Percentiles rank a stretch among this genome's conserved stretches.
Evolutionary conservation across 1,284 basidiomycete genomes (phyloP).

Genomic region (Sporisorium iseilematis-ciliati): DNA sequence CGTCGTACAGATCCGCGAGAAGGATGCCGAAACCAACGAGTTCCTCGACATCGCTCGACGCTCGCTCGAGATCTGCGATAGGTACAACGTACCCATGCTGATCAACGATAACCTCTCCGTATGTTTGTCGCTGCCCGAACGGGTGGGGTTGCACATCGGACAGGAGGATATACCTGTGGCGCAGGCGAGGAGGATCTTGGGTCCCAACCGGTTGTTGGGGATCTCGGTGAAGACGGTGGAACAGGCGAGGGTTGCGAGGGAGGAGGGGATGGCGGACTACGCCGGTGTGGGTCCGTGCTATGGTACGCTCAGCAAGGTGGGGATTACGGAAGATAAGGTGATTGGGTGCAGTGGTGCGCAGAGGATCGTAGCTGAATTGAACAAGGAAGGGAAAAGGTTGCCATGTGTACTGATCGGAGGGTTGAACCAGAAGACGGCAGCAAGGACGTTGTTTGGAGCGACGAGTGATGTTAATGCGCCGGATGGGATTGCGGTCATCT

Average conservation of each 20-base stretch:
- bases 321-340: constrained; percentile 62
- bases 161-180: constrained; percentile 87
- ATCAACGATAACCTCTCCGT: constrained; percentile 76
- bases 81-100: constrained; percentile 84
- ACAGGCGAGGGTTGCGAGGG: constrained; percentile 46
- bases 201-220: constrained; percentile 81
- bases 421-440: constrained; percentile 61
- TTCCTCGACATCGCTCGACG: constrained; percentile 82
- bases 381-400: constrained; percentile 24
- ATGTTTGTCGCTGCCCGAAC: constrained; percentile 69
- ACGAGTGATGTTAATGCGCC: constrained; percentile 44
- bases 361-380: constrained; percentile 48
- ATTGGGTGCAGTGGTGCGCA: constrained; percentile 54
- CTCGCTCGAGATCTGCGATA: constrained; percentile 81
- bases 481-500: constrained; percentile 86
- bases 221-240: constrained; percentile 79
- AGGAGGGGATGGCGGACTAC: constrained; percentile 77
- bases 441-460: constrained; percentile 58
- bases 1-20: constrained; percentile 77
- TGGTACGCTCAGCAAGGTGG: constrained; percentile 69
- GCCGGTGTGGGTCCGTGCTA: constrained; percentile 80
- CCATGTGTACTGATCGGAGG: constrained; percentile 67
- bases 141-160: constrained; percentile 88
- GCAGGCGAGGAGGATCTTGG: constrained; percentile 76
- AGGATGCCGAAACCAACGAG: constrained; percentile 67